These are phyloP conservation scores for Phytophthora vignae DNA, from an alignment of 352 stramenopile genomes.

Conservation along the genomic window DNA sequence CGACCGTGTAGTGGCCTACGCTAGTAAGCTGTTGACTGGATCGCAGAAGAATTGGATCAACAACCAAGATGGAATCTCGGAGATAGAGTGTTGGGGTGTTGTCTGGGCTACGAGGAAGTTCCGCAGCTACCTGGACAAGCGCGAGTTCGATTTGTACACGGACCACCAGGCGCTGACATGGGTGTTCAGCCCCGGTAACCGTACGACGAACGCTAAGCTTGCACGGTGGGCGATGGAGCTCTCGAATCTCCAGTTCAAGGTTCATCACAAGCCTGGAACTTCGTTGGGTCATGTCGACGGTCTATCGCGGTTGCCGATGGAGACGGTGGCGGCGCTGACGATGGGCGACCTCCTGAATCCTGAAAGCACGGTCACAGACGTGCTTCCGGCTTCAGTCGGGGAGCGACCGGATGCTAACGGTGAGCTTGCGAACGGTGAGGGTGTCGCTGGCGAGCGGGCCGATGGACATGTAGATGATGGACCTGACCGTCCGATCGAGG, in stretches of 20 bases:
- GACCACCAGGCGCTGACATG: slow-evolving; percentile 11
- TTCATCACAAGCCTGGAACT: too few relatives aligned
- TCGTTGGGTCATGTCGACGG: too few relatives aligned
- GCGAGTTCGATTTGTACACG: slow-evolving; percentile 11
- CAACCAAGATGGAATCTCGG: background rate
- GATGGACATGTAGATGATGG: background rate
- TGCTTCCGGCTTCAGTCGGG: too few relatives aligned
- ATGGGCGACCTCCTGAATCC: slow-evolving; percentile 1
- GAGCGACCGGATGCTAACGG: background rate
- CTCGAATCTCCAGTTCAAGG: too few relatives aligned
- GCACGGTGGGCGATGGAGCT: too few relatives aligned
- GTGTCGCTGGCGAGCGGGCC: too few relatives aligned
- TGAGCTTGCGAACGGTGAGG: too few relatives aligned
- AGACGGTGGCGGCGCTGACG: background rate
- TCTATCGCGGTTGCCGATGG: too few relatives aligned
- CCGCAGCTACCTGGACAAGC: slow-evolving; percentile 7
- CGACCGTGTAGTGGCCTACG: slow-evolving; percentile 3
- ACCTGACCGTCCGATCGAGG: background rate
- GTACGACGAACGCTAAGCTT: too few relatives aligned
- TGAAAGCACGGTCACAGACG: too few relatives aligned
- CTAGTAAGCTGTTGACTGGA: slow-evolving; percentile 8
- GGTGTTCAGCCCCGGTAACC: too few relatives aligned
- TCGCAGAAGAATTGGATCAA: slow-evolving; percentile 15
- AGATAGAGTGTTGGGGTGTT: slow-evolving; percentile 15
- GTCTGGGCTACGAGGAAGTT: slow-evolving; percentile 10